Base-by-base conservation (phyloP, 2,329 filamentous ascomycete species). In the Emergomyces pasteurianus region DNA sequence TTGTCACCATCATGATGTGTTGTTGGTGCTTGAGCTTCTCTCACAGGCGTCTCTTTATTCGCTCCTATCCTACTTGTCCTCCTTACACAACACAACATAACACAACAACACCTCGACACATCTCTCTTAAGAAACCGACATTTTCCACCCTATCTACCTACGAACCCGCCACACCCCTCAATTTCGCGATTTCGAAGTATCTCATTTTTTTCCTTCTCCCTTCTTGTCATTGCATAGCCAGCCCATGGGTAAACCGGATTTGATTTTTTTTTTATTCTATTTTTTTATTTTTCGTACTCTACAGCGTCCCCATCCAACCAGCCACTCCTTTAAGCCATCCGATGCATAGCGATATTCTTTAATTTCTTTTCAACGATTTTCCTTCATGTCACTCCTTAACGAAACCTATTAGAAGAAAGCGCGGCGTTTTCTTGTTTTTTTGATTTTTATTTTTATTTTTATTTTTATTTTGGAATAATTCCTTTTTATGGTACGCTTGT, bases 341-440 rank as follows among this genome's bases (percentile, higher is more conserved):
- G 64, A 64, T 65, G 65, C 62, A 42, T 54, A 58, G 58, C 38
- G 62, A 47, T 47, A 3, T 47, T 47, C 23, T 47, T 23, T 23
- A 42, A 57, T 36, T 38, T 10, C 28, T 62, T 63, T 62, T 61
- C 59, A 63, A 68, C 64, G 64, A 67, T 61, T 71, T 67, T 70
- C 62, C 64, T 68, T 64, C 26, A 23, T 63, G 70, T 69, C 71
- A 67, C 67, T 71, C 70, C 68, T 71, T 64, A 42, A 62, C 61
- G 65, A 36, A 64, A 63, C 58, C 60, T 62, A 61, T 63, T 59
- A 61, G 61, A 64, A 65, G 60, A 65, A 65, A 67, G 67, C 64
- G 65, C 54, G 64, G 63, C 58, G 64, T 64, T 64, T 62, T 52
- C 38, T 52, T 58, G n/a, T 57, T 47, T 47, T 61, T 50, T 60